Evolutionary conservation across 148 eudicot genomes (phyloP), one percentile per base, ranked within the genome.

Genomic region (Cornus controversa): DNA sequence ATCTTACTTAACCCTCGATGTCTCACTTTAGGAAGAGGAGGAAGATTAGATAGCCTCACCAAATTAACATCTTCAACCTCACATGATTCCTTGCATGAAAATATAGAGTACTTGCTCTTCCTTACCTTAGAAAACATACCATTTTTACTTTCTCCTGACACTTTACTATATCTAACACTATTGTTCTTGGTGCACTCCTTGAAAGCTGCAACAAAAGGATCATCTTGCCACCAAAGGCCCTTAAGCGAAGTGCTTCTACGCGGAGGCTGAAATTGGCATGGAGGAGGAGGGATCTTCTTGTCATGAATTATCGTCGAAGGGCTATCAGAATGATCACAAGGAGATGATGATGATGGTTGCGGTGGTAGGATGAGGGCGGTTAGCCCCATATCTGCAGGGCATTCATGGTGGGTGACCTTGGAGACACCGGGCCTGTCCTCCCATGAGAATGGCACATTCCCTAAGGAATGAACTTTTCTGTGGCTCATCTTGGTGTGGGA

Each of bases 371-470:
- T 50, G 10, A 4, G 25, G 36, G 63, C 57, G 15, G 18, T 50
- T 50, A 50, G 57, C 1, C 25, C 36, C 16, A 45, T 50, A 15
- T 28, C 16, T 14, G 45, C 5, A 7, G 54, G 45, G 75, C 27
- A 54, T 24, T 71, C 60, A 4, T 31, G 66, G 66, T 2, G 18
- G 20, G 3, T 8, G 71, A 73, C 29, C 57, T 50, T 50, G 71
- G 85, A 73, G 45, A 86, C 70, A 29, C 89, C 89, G 2, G 89
- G 89, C 60, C 28, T 69, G 50, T 72, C 83, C 70, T 86, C 89
- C 89, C 89, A 86, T 5, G 77, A 77, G 77, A 86, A 86, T 67
- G 89, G 85, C n/a, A 86, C 81, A 26, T 22, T 58, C 13, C 79
- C 75, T 20, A 68, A 78, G 18, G 86, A 74, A 37, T 42, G 64